Conservation (phyloP, 140 eudicot genomes). For the Anethum foeniculum region DNA sequence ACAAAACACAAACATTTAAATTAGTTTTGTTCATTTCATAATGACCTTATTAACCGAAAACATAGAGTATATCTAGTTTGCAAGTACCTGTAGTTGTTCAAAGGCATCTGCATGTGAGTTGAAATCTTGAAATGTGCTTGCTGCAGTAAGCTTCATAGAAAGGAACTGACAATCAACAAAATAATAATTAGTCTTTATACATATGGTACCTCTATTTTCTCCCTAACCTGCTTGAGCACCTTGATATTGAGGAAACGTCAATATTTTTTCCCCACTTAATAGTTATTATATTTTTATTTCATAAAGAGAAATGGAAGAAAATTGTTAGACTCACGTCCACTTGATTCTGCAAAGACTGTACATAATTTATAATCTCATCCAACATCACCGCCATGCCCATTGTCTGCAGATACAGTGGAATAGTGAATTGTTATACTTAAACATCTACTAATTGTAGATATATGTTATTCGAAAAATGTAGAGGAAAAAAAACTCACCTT, state of each 20-base stretch:
- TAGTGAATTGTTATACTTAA: background rate
- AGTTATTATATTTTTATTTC: background rate
- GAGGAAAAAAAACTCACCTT: conserved; percentile 37
- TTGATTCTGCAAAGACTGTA: conserved; percentile 86
- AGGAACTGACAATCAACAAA: conserved; percentile 53
- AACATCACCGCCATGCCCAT: conserved; percentile 98
- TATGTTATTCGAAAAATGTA: background rate
- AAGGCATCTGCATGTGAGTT: conserved; percentile 37
- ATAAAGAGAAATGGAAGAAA: background rate
- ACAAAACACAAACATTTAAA: background rate
- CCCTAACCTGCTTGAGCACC: background rate
- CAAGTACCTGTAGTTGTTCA: conserved; percentile 47
- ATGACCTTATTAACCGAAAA: background rate
- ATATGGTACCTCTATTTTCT: too few species aligned
- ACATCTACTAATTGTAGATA: background rate
- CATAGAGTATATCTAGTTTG: background rate
- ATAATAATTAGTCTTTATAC: background rate
- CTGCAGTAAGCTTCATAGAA: conserved; percentile 81
- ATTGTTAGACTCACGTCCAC: conserved; percentile 52
- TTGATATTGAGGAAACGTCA: background rate
- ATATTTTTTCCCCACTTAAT: background rate
- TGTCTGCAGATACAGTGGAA: conserved; percentile 37
- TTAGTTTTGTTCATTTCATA: background rate
- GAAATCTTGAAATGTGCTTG: conserved; percentile 56
- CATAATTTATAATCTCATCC: conserved; percentile 91